Evolutionary conservation across 208 protist species (phyloP).

Genomic region (Leptomonas pyrrhocoris): DNA sequence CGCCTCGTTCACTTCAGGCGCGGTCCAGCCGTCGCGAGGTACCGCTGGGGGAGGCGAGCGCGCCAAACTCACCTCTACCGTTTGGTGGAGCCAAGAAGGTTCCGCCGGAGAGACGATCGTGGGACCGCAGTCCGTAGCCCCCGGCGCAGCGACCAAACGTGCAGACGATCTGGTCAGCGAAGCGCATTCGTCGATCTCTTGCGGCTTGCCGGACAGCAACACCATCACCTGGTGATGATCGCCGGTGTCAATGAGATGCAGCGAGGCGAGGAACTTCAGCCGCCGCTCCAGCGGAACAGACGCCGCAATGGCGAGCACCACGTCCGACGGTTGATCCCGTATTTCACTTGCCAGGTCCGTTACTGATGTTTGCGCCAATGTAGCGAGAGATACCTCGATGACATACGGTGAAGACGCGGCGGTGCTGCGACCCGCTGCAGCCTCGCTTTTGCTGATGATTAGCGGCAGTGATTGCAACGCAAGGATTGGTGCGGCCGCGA

Average conservation of each 20-base stretch:
- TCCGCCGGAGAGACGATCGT: background rate
- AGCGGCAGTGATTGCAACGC: background rate
- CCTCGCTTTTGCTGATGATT: too few relatives aligned
- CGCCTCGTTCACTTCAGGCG: constrained; percentile 1
- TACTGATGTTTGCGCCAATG: constrained; percentile 22
- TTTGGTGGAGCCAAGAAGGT: constrained; percentile 21
- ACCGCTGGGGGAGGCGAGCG: background rate
- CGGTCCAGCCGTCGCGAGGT: background rate
- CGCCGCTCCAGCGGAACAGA: constrained; percentile 14
- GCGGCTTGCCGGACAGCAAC: constrained; percentile 23
- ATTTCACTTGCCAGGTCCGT: constrained; percentile 30
- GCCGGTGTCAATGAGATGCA: constrained; percentile 27
- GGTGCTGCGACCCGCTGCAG: background rate
- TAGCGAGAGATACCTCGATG: constrained; percentile 17
- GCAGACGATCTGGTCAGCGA: constrained; percentile 27
- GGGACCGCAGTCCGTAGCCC: background rate
- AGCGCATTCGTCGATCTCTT: constrained; percentile 26
- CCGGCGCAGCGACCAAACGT: background rate
- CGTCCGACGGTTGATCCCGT: constrained; percentile 31
- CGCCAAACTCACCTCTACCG: constrained; percentile 28
- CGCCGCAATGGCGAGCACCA: constrained; percentile 19
- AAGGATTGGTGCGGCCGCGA: background rate
- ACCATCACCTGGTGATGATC: constrained; percentile 30
- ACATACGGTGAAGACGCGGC: background rate
- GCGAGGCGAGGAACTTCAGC: constrained; percentile 33